Evolutionary conservation across 768 basidiomycete genomes (phyloP), one percentile per base, ranked within the genome.

Genomic region (Leccinum uliginosum): DNA sequence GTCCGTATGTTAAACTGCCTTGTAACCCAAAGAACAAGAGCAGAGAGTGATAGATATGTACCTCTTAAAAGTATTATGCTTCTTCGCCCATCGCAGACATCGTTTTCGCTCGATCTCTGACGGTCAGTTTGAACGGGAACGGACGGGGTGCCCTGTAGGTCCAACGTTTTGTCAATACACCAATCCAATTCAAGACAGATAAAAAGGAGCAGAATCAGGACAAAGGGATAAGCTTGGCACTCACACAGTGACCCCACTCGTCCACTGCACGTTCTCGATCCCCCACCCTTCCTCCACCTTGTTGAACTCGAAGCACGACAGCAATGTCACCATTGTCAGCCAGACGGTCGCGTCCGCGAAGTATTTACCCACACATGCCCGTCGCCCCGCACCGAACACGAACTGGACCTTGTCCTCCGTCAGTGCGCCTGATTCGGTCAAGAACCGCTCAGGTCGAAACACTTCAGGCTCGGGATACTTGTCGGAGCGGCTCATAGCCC

Each of bases 301-400:
- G 44, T 21, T 51, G 11, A 56, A 51, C 34, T 56, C 50, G 55
- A 56, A 56, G 24, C 55, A 56, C 23, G 55, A 51, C n/a, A 56
- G 11, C 3, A 56, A 45, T 5, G 55, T 56, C 14, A 29, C 50
- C n/a, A 56, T 26, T n/a, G 55, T 51, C 14, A 48, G 35, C 55
- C 55, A 51, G 10, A 56, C 32, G 12, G 15, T 35, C n/a, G 50
- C 55, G 9, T 51, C 55, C 21, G 55, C 50, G 26, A 34, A 56
- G 21, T 46, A 21, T 19, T 12, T 56, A 24, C 55, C 55, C 14
- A 40, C 50, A 7, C 55, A 56, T 47, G 14, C 34, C 19, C 55
- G 50, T 14, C 50, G 43, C 7, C 55, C 55, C 12, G 50, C 55
- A 34, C 55, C 55, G 12, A 48, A 56, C 8, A 29, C 19, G 19